Base-by-base conservation (phyloP, 1,284 basidiomycete species). In the Heterobasidion occidentale region DNA sequence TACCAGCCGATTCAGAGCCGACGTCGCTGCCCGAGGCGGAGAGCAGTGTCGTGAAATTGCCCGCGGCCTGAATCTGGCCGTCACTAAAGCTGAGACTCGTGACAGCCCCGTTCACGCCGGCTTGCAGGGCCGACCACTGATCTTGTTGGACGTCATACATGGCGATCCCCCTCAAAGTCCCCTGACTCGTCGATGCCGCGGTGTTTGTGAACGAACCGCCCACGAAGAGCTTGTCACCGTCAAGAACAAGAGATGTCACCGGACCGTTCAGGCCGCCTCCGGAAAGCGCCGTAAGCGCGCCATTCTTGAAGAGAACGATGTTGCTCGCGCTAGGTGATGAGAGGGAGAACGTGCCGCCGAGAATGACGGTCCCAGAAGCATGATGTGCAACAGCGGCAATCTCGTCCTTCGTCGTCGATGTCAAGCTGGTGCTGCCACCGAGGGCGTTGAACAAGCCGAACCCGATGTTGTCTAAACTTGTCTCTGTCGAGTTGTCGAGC, bases 131-230 rank as follows among this genome's bases (percentile, higher is more conserved):
- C 2, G 72, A 71, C 93, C 95, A 98, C 12, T 77, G 67, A 59
- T 86, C 81, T 44, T 74, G 74, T 50, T 72, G 65, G 2, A 92
- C 74, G 63, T 94, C 81, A 73, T 96, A 99, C 56, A 82, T 66
- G 0, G 88, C 93, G 45, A 98, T 70, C 56, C 88, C 79, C 47
- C 72, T 71, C 9, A 94, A 73, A 12, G 69, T 72, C 54, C 82
- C 80, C 47, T 76, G 71, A 1, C 77, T 80, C 0, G 82, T 77
- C 36, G 76, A 70, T 7, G 78, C 70, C 6, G 74, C 72, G 0
- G 91, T 91, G 60, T 87, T 83, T 1, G 78, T 81, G 73, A 98
- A 99, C 2, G 84, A 76, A 1, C 95, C 95, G 36, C 93, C 95
- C 49, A 94, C 84, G 67, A 82, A 98, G 34, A 98, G 70, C 9